Evolutionary conservation across 2,329 filamentous ascomycete genomes (phyloP), one percentile per base, ranked within the genome.

Genomic region (Whalleya microplaca): DNA sequence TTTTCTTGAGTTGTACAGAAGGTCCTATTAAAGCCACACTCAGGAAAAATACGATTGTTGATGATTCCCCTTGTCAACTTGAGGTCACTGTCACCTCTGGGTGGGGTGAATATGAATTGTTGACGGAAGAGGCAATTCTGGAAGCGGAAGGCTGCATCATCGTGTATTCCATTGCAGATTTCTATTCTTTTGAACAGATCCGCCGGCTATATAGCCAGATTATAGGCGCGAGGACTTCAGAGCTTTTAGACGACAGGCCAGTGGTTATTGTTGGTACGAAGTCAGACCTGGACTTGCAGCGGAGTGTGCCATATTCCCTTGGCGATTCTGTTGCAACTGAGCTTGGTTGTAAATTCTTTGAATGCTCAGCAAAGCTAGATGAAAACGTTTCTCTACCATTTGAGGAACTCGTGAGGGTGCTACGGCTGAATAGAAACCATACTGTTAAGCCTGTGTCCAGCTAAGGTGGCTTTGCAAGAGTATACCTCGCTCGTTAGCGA

Each of bases 131-230:
- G 5, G 20, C 37, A 10, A 41, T 42, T 5, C 23, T 10, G 18
- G 47, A 42, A 19, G 47, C 40, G 8, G 47, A 49, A 9, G 47
- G 40, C 21, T 42, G 41, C 20, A 43, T 49, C n/a, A 29, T 49
- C 14, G 47, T 40, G n/a, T 49, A 29, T 21, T 43, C 40, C 5
- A 29, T 29, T 2, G 19, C 42, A 16, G 40, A 42, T n/a, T 23
- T n/a, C 12, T n/a, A 18, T 16, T 42, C 47, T 10, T 42, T 19
- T 10, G 5, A 6, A 9, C 20, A 14, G 2, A 19, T 49, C 2
- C 40, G 19, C 27, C 18, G 16, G 3, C 8, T 49, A 29, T 14
- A 27, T 18, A 14, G 27, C n/a, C 27, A 10, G 5, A 27, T 43
- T 29, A 14, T 2, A 23, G n/a, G 14, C 21, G 20, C 19, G n/a